phyloP scores from a whole-genome alignment of 495 filamentous ascomycete genomes.

The Daldinia concentrica region DNA sequence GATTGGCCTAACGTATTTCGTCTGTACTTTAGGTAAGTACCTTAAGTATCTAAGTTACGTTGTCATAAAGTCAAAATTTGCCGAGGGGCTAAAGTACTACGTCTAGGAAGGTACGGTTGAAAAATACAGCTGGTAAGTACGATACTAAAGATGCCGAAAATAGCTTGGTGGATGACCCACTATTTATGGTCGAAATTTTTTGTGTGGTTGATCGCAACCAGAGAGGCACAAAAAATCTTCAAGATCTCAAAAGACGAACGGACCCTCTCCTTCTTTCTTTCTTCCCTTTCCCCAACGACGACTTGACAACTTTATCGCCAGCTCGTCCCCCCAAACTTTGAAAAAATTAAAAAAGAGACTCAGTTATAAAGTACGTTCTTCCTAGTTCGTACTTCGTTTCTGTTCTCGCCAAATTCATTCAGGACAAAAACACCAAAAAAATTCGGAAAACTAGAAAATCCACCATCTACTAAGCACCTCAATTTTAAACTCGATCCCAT shows the following conservation, averaged over 20 bases:
- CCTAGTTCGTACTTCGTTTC: conserved; percentile 47
- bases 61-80: conserved; percentile 15
- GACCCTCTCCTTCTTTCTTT: conserved; percentile 34
- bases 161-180: conserved; percentile 19
- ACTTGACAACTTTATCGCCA: conserved; percentile 50
- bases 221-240: conserved; percentile 50
- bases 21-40: conserved; percentile 15
- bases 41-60: background rate
- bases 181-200: conserved; percentile 42
- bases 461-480: conserved; percentile 32
- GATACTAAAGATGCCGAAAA: conserved; percentile 2
- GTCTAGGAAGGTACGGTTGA: background rate
- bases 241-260: conserved; percentile 40
- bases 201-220: conserved; percentile 48
- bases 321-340: conserved; percentile 40
- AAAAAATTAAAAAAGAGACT: conserved; percentile 47
- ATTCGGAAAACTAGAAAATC: conserved; percentile 56
- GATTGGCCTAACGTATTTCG: conserved; percentile 24
- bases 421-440: conserved; percentile 64
- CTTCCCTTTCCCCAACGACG: conserved; percentile 43
- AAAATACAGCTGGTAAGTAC: conserved; percentile 13
- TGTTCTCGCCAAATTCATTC: conserved; percentile 57
- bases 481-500: conserved; percentile 25
- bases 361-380: conserved; percentile 47
- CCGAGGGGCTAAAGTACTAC: conserved; percentile 19